These are phyloP conservation scores for Candida ulmi DNA, from an alignment of 805 yeast genomes.

Conservation along the genomic window DNA sequence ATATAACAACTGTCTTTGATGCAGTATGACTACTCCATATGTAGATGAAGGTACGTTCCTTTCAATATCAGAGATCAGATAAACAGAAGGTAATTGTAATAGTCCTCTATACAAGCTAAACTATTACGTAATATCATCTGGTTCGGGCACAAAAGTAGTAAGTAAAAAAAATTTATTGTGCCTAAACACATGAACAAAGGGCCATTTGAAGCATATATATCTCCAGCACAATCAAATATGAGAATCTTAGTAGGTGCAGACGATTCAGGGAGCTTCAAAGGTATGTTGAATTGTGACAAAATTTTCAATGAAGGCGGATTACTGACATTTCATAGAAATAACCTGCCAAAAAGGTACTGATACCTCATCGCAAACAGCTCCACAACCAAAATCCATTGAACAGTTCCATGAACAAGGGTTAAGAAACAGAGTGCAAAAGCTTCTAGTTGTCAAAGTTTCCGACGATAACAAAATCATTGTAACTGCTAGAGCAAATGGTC, in stretches of 20 bases:
- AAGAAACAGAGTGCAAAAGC: conserved; percentile 32
- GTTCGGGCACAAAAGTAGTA: no score
- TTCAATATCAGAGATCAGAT: no score
- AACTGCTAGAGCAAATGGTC: conserved; percentile 42
- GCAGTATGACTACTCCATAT: no score
- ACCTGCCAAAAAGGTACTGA: conserved; percentile 66
- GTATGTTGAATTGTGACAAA: conserved; percentile 10
- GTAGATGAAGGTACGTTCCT: no score
- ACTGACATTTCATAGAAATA: conserved; percentile 33
- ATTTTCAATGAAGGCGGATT: not conserved
- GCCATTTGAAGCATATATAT: no score
- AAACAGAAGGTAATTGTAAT: no score
- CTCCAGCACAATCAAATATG: conserved; percentile 34
- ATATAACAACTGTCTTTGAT: no score
- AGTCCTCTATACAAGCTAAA: no score
- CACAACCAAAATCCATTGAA: conserved; percentile 54
- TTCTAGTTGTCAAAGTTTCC: conserved; percentile 28
- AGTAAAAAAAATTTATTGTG: no score
- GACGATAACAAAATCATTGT: conserved; percentile 27
- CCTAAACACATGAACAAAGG: no score
- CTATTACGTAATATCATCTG: no score
- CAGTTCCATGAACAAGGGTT: conserved; percentile 38
- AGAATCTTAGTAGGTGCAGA: conserved; percentile 58
- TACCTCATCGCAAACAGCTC: conserved; percentile 64
- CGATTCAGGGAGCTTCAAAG: conserved; percentile 59